Evolutionary conservation across 2,329 filamentous ascomycete genomes (phyloP).

Genomic region (Thermochaetoides dissita): DNA sequence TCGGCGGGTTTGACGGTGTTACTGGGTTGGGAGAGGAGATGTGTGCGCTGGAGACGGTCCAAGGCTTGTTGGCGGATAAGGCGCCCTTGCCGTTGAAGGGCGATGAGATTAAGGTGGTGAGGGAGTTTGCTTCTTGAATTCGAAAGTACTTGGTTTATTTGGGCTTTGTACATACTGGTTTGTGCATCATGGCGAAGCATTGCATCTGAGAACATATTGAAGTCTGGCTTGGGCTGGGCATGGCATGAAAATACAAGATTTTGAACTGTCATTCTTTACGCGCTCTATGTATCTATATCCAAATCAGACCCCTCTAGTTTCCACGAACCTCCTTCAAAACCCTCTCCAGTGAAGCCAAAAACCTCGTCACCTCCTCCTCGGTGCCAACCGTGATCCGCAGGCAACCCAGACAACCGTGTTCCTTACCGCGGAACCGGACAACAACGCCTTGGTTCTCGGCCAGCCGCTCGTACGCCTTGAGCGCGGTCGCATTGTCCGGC

Average conservation of each 20-base stretch:
- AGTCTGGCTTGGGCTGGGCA: no score
- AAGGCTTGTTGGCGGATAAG: constrained; percentile 38
- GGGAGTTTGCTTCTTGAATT: constrained; percentile 12
- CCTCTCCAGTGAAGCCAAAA: constrained; percentile 53
- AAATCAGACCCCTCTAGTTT: constrained; percentile 1
- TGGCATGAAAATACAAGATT: no score
- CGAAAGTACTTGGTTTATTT: no score
- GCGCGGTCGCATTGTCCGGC: constrained; percentile 65
- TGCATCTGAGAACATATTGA: no score
- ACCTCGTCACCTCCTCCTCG: constrained; percentile 66
- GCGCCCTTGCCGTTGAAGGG: constrained; percentile 32
- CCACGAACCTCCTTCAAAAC: constrained; percentile 33
- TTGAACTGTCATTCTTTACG: not conserved
- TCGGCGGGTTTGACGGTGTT: constrained; percentile 39
- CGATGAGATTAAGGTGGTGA: constrained; percentile 33
- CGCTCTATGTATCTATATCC: constrained; percentile 24
- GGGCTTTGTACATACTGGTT: no score
- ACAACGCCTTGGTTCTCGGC: constrained; percentile 83
- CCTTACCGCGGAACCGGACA: constrained; percentile 84
- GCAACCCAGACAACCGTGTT: constrained; percentile 78
- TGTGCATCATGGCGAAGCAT: no score
- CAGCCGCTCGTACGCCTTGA: constrained; percentile 69
- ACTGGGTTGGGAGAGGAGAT: constrained; percentile 49
- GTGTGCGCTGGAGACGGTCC: constrained; percentile 49
- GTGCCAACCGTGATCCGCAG: constrained; percentile 87